Evolutionary conservation across 2,329 filamentous ascomycete species (phyloP).

Genomic region (Didymella exigua): DNA sequence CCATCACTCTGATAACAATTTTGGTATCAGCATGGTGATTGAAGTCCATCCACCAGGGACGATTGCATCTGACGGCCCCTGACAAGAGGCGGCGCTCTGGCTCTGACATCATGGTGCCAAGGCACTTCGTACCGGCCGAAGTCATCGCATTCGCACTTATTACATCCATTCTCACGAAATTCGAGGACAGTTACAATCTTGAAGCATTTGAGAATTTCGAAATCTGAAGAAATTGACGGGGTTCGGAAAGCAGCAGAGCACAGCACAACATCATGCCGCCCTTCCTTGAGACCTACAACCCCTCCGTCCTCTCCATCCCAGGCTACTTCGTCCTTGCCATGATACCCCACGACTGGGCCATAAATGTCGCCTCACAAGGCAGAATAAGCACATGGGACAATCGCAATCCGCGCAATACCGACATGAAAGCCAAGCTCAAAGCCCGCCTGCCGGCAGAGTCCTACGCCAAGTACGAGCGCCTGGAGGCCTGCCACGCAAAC

Average conservation of each 20-base stretch:
- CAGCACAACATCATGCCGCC: background rate
- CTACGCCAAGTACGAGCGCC: conserved; percentile 53
- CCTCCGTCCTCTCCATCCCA: conserved; percentile 53
- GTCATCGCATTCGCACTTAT: no score
- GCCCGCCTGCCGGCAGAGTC: conserved; percentile 45
- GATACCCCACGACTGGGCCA: conserved; percentile 49
- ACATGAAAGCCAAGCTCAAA: conserved; percentile 44
- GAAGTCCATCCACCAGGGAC: background rate
- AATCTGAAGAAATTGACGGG: no score
- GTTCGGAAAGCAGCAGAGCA: no score
- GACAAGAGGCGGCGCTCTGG: background rate
- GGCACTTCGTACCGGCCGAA: conserved; percentile 4
- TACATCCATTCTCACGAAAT: no score
- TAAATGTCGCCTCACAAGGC: conserved; percentile 46
- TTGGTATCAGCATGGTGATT: background rate
- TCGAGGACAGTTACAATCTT: no score
- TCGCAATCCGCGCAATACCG: conserved; percentile 49
- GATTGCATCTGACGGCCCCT: background rate
- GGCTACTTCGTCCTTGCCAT: conserved; percentile 52
- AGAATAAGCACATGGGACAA: conserved; percentile 50
- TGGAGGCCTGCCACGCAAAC: conserved; percentile 54
- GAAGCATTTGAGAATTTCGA: background rate
- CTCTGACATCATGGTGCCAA: conserved; percentile 23
- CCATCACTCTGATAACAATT: background rate
- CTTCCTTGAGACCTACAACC: conserved; percentile 39